phyloP scores from a whole-genome alignment of 2,329 filamentous ascomycete species.

The Arthroderma sp. region DNA sequence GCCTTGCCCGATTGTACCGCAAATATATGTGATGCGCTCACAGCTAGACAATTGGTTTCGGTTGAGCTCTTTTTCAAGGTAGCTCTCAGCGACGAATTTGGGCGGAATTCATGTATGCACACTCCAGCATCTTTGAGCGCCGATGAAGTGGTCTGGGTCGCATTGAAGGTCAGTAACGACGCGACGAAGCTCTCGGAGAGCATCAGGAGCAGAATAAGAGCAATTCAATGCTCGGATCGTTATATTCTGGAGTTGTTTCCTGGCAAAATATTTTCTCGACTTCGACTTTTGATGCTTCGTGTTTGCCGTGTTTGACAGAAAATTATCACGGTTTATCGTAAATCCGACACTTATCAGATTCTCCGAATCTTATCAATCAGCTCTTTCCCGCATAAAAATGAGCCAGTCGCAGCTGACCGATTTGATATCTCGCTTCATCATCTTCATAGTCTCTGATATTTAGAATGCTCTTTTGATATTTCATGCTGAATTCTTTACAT shows the following conservation, averaged over 20 bases:
- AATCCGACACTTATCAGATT: background rate
- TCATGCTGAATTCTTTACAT: no score
- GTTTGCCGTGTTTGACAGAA: constrained; percentile 1
- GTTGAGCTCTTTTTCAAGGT: constrained; percentile 87
- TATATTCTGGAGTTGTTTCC: background rate
- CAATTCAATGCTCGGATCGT: background rate
- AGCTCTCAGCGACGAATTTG: constrained; percentile 58
- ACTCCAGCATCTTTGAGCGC: constrained; percentile 68
- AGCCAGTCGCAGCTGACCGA: no score
- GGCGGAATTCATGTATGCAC: constrained; percentile 71
- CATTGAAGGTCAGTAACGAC: constrained; percentile 27
- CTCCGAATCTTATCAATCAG: constrained; percentile 3
- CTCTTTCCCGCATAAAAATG: background rate
- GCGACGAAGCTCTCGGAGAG: constrained; percentile 37
- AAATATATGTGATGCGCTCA: constrained; percentile 73
- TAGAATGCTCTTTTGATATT: no score
- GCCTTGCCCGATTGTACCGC: constrained; percentile 85
- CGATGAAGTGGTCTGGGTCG: constrained; percentile 26
- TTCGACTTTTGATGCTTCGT: background rate
- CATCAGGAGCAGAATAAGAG: constrained; percentile 23
- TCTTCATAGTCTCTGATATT: no score
- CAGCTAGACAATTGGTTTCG: constrained; percentile 63
- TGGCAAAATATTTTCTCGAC: background rate
- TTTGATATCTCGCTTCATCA: no score
- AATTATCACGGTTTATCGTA: background rate